phyloP scores from a whole-genome alignment of 768 basidiomycete species.

The Serendipita sp. region DNA sequence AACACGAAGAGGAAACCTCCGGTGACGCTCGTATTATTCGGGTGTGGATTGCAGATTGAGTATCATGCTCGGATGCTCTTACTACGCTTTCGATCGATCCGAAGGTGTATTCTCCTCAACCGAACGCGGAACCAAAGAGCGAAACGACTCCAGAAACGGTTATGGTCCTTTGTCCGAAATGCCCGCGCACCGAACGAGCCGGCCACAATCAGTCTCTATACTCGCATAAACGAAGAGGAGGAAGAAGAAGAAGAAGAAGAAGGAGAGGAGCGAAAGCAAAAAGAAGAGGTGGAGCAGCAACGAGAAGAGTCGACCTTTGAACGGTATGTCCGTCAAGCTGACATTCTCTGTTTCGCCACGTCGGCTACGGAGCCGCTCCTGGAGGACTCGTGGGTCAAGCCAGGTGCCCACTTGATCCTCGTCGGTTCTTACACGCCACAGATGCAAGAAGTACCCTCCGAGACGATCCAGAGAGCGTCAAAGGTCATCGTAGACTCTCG shows the following conservation, averaged over 20 bases:
- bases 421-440: constrained; percentile 68
- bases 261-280: constrained; percentile 13
- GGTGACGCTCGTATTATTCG: constrained; percentile 32
- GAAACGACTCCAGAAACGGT: not conserved
- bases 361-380: constrained; percentile 57
- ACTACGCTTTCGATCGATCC: constrained; percentile 18
- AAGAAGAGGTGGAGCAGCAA: not conserved
- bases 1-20: not conserved
- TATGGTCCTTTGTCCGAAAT: not conserved
- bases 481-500: constrained; percentile 59
- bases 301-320: not conserved
- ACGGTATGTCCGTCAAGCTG: constrained; percentile 28
- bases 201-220: constrained; percentile 3
- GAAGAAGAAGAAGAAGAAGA: constrained; percentile 7
- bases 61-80: constrained; percentile 21
- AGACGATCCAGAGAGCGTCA: constrained; percentile 38
- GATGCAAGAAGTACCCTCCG: constrained; percentile 61
- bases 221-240: not conserved
- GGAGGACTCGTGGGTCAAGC: constrained; percentile 42
- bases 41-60: constrained; percentile 43
- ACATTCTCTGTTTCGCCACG: constrained; percentile 64
- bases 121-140: not conserved
- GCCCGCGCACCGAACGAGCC: not conserved
- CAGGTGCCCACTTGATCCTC: constrained; percentile 54
- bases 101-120: not conserved